A percentile compares a stretch with the other conserved stretches of the same genome.
These are phyloP conservation scores for Graphium sp. DNA, from an alignment of 2,329 filamentous ascomycete genomes.

Conservation along the genomic window DNA sequence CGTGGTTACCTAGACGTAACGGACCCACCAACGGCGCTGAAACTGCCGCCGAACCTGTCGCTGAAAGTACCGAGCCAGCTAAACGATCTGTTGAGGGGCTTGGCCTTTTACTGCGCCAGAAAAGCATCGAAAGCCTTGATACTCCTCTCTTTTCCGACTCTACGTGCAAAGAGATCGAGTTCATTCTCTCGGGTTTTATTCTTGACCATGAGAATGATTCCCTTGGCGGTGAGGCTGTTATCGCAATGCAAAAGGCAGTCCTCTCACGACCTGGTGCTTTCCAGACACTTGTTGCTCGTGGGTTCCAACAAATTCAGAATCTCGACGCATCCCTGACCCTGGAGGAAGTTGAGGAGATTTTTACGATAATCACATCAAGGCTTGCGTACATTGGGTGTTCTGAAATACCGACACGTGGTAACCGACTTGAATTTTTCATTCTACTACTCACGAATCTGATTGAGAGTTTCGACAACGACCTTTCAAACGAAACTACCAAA, in stretches of 20 bases:
- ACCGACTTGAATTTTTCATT: slow-evolving; percentile 21
- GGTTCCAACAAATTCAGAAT: slow-evolving; percentile 10
- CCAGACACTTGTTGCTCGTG: slow-evolving; percentile 13
- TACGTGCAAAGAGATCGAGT: slow-evolving; percentile 20
- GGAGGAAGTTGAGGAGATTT: slow-evolving; percentile 10
- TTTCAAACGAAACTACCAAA: slow-evolving; percentile 1
- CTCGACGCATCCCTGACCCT: slow-evolving; percentile 9
- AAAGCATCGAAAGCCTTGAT: slow-evolving; percentile 9
- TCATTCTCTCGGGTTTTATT: slow-evolving; percentile 9
- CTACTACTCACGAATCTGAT: slow-evolving; percentile 12
- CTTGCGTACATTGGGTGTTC: slow-evolving; percentile 33
- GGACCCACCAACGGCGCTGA: slow-evolving; percentile 12
- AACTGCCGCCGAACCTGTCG: slow-evolving; percentile 13
- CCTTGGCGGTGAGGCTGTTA: slow-evolving; percentile 22
- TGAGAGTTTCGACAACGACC: slow-evolving; percentile 1
- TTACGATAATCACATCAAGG: slow-evolving; percentile 21
- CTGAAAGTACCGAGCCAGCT: slow-evolving; percentile 22
- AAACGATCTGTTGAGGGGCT: slow-evolving; percentile 27
- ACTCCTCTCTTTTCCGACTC: slow-evolving; percentile 15
- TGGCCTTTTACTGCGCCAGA: slow-evolving; percentile 25
- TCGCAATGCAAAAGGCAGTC: slow-evolving; percentile 20
- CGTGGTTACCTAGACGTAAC: slow-evolving; percentile 15
- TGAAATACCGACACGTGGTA: slow-evolving; percentile 12
- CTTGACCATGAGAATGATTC: slow-evolving; percentile 14
- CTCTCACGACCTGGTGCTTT: slow-evolving; percentile 18